phyloP scores from a whole-genome alignment of 2,329 filamentous ascomycete genomes.

The Pseudovirgaria hyperparasitica region DNA sequence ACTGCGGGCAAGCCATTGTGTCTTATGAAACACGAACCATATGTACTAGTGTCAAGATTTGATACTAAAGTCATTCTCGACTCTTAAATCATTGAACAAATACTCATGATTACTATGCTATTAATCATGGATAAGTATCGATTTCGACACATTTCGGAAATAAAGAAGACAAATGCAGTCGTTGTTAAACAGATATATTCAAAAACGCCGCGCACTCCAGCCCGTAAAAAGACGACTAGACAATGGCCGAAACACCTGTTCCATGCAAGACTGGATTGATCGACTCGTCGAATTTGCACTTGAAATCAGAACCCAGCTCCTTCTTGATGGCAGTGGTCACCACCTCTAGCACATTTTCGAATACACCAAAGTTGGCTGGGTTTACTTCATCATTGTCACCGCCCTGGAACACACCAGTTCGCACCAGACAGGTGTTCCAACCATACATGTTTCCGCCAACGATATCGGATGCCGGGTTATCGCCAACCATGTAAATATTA shows the following conservation, averaged over 20 bases:
- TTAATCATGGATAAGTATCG: no score
- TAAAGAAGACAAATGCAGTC: no score
- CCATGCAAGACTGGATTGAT: conserved; percentile 54
- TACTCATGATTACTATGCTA: no score
- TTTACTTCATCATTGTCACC: conserved; percentile 65
- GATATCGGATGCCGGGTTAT: conserved; percentile 63
- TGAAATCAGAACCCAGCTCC: conserved; percentile 61
- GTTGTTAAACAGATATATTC: no score
- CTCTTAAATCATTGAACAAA: no score
- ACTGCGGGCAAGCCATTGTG: no score
- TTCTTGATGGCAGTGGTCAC: conserved; percentile 55
- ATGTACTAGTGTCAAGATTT: no score
- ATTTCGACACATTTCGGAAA: no score
- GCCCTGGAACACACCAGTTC: conserved; percentile 68
- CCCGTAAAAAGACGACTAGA: no score
- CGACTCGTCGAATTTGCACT: conserved; percentile 57
- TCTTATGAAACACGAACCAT: no score
- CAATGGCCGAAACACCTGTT: conserved; percentile 40
- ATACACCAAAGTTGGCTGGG: conserved; percentile 66
- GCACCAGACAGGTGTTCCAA: conserved; percentile 69
- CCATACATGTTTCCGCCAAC: conserved; percentile 69
- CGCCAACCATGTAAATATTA: conserved; percentile 67
- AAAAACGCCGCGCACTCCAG: no score
- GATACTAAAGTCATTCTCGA: no score
- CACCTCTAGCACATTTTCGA: conserved; percentile 59